Evolutionary conservation across 306 rosid genomes (phyloP).

Genomic region (Leucaena leucocephala): DNA sequence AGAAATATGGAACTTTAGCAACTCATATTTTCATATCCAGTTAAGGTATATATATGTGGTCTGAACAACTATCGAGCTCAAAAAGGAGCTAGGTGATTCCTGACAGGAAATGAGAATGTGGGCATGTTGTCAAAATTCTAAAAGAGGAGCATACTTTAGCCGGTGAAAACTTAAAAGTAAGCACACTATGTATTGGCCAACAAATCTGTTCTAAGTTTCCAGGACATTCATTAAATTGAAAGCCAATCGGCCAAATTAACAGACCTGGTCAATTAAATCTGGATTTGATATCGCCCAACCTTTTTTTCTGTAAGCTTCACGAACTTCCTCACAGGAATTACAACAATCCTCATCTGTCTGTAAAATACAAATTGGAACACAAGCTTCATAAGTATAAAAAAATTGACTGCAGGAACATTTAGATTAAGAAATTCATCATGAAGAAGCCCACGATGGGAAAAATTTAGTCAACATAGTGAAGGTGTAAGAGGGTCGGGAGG

Average conservation of each 20-base stretch:
- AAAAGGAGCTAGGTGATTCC: neutral
- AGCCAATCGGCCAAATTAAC: constrained; percentile 41
- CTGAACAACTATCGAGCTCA: neutral
- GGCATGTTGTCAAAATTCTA: neutral
- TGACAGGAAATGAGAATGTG: constrained; percentile 10
- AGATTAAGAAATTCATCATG: neutral
- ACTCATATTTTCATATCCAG: neutral
- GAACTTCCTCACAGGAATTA: constrained; percentile 92
- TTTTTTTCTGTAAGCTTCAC: constrained; percentile 93
- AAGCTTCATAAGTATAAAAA: neutral
- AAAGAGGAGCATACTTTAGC: neutral
- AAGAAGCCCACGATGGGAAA: constrained; percentile 20
- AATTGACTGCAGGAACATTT: constrained; percentile 25
- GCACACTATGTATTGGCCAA: neutral
- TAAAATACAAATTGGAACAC: constrained; percentile 18
- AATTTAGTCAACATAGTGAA: neutral
- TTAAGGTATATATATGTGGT: neutral
- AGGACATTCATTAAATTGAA: constrained; percentile 23
- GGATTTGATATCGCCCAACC: constrained; percentile 98
- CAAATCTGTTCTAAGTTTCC: neutral
- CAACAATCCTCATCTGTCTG: constrained; percentile 94
- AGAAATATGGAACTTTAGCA: neutral
- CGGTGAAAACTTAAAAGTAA: neutral
- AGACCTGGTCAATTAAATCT: constrained; percentile 89
- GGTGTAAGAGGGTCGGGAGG: constrained; percentile 4